Conservation (phyloP, 2,329 filamentous ascomycete genomes). For the Fusarium pseudonygamai region DNA sequence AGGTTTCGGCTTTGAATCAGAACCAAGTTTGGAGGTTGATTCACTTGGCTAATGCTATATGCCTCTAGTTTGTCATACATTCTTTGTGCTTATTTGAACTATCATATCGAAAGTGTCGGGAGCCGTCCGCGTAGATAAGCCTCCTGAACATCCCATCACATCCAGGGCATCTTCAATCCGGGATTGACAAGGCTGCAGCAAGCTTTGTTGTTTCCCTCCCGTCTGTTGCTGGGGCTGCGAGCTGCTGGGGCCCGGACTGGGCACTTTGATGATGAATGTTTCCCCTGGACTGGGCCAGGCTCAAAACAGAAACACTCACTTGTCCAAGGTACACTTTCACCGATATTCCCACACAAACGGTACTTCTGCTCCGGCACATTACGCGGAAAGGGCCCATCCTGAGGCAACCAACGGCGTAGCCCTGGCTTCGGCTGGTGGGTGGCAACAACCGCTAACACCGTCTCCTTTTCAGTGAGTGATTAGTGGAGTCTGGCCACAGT, state of each 20-base stretch:
- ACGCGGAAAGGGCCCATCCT: constrained; percentile 36
- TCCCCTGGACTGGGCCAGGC: constrained; percentile 22
- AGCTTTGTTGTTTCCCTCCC: constrained; percentile 28
- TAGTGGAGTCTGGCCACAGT: constrained; percentile 34
- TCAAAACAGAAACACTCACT: constrained; percentile 14
- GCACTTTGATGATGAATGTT: constrained; percentile 17
- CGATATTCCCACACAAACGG: neutral
- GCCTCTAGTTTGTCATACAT: neutral
- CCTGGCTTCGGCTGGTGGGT: constrained; percentile 31
- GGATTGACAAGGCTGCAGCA: constrained; percentile 6
- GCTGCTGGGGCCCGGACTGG: constrained; percentile 25
- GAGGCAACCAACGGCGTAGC: constrained; percentile 42
- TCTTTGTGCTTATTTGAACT: neutral
- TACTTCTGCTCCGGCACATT: constrained; percentile 25
- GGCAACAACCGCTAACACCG: constrained; percentile 40
- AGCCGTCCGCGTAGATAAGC: neutral
- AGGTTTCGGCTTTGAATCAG: constrained; percentile 9
- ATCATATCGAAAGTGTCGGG: neutral
- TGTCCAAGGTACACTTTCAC: constrained; percentile 34
- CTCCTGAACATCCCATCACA: neutral
- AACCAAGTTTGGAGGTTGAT: constrained; percentile 5
- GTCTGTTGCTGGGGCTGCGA: constrained; percentile 37
- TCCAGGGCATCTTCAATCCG: neutral
- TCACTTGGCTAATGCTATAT: neutral
- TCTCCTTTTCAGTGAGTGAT: constrained; percentile 37